These are phyloP conservation scores for Lachancea sp. DNA, from an alignment of 805 yeast species.

Conservation along the genomic window DNA sequence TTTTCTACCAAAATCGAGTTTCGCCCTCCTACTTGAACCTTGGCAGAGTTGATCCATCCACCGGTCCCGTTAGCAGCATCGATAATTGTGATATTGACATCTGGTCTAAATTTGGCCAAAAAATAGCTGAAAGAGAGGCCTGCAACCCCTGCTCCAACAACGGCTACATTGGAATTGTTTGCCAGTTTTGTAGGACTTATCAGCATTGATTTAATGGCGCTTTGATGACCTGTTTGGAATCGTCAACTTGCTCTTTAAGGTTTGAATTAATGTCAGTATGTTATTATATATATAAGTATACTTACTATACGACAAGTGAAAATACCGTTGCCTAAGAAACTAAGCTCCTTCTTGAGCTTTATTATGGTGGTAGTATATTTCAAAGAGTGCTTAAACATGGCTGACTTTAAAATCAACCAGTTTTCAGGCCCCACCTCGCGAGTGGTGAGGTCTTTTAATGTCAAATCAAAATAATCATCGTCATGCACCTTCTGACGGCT, in stretches of 20 bases:
- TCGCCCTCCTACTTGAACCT: conserved; percentile 29
- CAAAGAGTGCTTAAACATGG: no score
- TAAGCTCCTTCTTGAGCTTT: no score
- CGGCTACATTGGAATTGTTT: conserved; percentile 46
- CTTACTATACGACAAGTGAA: no score
- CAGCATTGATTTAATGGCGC: conserved; percentile 11
- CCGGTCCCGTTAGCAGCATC: conserved; percentile 57
- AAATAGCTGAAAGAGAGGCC: conserved; percentile 73
- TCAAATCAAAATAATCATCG: no score
- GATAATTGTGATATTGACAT: conserved; percentile 53
- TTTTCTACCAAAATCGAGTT: conserved; percentile 45
- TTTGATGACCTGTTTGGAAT: neutral
- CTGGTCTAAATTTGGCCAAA: conserved; percentile 68
- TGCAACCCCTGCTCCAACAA: conserved; percentile 84
- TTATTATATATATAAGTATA: no score
- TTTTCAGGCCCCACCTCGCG: no score
- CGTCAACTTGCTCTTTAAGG: neutral
- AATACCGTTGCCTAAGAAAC: no score
- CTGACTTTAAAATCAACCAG: no score
- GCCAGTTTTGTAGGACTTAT: conserved; percentile 20
- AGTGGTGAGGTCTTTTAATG: no score
- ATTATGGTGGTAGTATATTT: no score
- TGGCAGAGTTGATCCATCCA: conserved; percentile 68
- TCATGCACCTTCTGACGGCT: no score
- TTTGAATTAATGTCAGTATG: no score